Base-by-base conservation (phyloP, 2,329 filamentous ascomycete species). In the Hymenoscyphus occultus region DNA sequence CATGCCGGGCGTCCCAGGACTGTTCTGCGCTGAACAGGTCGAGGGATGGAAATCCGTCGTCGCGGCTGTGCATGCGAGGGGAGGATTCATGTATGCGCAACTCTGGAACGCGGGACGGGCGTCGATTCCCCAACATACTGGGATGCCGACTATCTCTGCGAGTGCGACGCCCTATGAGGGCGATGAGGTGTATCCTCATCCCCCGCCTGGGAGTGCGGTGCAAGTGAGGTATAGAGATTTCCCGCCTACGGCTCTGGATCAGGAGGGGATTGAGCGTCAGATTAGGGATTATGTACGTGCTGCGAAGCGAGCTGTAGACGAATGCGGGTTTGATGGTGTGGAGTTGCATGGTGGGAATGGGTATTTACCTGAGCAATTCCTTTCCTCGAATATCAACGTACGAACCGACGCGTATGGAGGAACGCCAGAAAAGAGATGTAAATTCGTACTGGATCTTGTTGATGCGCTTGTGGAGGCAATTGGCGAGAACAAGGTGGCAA, bases 61-160 rank as follows among this genome's bases (percentile, higher is more conserved):
- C 0, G 79, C 83, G 59, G 82, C 80, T 3, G 85, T 89, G 2
- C 86, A 89, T 76, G 78, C 78, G 42, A 85, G 86, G 72, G 84
- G 84, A 32, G 81, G 80, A 28, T 82, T 79, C 70, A 85, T 88
- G 67, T 88, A 82, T 75, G 74, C 81, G 2, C 86, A 89, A 73
- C 77, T 89, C 0, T 89, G 85, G 84, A 82, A 82, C 1, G 76
- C 86, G 0, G 86, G 87, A 5, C 81, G 86, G 6, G 72, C 75
- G 28, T 78, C 78, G 3, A 67, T 83, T 70, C 67, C 75, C 0
- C 76, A 77, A 0, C 64, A 76, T 40, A 76, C 77, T 0, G 80
- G 79, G 3, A 74, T 74, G 5, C 72, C 72, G 3, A 75, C 79
- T 28, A 71, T 79, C 31, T 75, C 75, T 3, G 71, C 79, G 2